Base-by-base conservation (phyloP, 768 basidiomycete species). In the Leccinum olivaceopallidum region DNA sequence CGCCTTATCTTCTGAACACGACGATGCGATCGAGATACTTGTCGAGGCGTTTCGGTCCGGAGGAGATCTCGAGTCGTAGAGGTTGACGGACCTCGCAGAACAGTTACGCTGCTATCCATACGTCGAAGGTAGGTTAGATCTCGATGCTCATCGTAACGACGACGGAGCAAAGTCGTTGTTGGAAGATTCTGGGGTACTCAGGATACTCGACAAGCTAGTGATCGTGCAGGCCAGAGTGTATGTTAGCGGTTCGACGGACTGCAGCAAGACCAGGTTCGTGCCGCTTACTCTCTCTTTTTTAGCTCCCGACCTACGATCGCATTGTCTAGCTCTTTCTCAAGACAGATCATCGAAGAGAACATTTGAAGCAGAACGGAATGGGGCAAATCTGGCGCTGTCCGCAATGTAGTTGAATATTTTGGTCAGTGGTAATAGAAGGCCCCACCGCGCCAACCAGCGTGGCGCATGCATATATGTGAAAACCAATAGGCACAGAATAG, bases 101-200 rank as follows among this genome's bases (percentile, higher is more conserved):
- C 77, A 77, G 55, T 66, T 73, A 34, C 60, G 22, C 36, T 55
- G 60, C 5, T 70, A 70, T 54, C 69, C 67, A 1, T 65, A 63
- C 55, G 72, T 68, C 53, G 61, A 65, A 44, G 56, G 72, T 36
- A 61, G 28, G 58, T 34, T 73, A 18, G 51, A 59, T 4, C 42
- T 73, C 13, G 58, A 70, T 20, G 69, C 65, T 14, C 73, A 8
- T 39, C 16, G 4, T 39, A 4, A 3, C 37, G 16, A 8, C 14
- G 16, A 3, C 1, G 14, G 16, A 39, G 37, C 37, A 7, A 18
- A 39, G 16, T 18, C 75, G 24, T 57, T 80, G 22, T 63, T 83
- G 47, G 64, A 76, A 10, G 85, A 88, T 62, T 59, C 78, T 0
- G 86, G 86, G 0, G 72, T 83, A 24, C 63, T 77, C 53, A 84